Percentiles rank a stretch among this genome's conserved stretches.
Conservation (phyloP, 495 filamentous ascomycete genomes). For the Physcia stellaris region DNA sequence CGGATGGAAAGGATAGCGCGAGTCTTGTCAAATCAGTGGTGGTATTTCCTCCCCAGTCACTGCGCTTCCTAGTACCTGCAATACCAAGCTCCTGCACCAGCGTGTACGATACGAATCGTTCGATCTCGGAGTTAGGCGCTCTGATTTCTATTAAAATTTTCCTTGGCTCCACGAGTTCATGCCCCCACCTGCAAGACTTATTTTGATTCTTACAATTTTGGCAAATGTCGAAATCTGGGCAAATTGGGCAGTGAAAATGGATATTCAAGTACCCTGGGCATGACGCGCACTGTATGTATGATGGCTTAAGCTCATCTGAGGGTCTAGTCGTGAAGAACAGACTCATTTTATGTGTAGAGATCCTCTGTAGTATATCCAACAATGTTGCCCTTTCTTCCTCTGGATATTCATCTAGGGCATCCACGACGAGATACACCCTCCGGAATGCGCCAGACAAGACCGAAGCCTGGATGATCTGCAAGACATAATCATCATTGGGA, state of each 20-base stretch:
- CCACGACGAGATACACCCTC: constrained; percentile 11
- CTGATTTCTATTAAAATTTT: constrained; percentile 7
- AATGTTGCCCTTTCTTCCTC: constrained; percentile 2
- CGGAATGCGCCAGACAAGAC: too few species aligned
- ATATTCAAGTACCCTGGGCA: neutral
- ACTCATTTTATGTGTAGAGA: constrained; percentile 4
- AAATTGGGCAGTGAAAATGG: constrained; percentile 3
- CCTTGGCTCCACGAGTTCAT: constrained; percentile 1
- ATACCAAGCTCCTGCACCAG: constrained; percentile 6
- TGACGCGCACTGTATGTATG: constrained; percentile 2
- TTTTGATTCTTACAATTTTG: constrained; percentile 1
- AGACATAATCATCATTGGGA: constrained; percentile 8
- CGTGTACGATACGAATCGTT: constrained; percentile 2
- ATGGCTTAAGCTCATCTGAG: neutral
- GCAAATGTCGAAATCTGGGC: constrained; percentile 1
- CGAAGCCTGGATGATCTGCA: too few species aligned
- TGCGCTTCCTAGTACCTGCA: neutral
- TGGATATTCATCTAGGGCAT: constrained; percentile 8
- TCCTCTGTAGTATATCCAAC: constrained; percentile 1
- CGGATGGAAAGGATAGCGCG: constrained; percentile 8
- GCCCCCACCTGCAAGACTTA: neutral
- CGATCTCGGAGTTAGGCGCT: constrained; percentile 7
- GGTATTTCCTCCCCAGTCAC: neutral
- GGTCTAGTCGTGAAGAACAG: constrained; percentile 8
- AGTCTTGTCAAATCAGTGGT: constrained; percentile 11